phyloP scores from a whole-genome alignment of 768 basidiomycete genomes.

The Agaricus sinodeliciosus region DNA sequence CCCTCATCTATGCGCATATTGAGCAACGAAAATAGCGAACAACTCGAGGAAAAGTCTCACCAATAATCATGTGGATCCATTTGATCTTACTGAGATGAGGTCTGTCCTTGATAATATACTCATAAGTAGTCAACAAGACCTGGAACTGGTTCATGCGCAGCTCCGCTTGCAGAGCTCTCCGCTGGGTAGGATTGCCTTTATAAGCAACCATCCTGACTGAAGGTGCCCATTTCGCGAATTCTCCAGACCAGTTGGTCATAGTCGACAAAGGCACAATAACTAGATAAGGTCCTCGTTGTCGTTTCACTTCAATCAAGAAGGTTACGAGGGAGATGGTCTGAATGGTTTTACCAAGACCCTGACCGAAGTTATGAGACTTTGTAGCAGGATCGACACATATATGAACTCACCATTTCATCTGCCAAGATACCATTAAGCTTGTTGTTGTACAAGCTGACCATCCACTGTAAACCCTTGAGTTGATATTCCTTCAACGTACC shows the following conservation, averaged over 20 bases:
- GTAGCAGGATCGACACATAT: background rate
- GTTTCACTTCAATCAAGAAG: slow-evolving; percentile 88
- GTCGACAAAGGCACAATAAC: slow-evolving; percentile 95
- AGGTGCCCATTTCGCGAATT: slow-evolving; percentile 97
- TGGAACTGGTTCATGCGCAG: slow-evolving; percentile 81
- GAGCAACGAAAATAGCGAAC: slow-evolving; percentile 1
- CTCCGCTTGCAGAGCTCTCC: slow-evolving; percentile 71
- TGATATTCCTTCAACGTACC: slow-evolving; percentile 95
- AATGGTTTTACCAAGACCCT: slow-evolving; percentile 95
- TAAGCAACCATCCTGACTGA: slow-evolving; percentile 73
- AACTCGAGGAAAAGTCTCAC: slow-evolving; percentile 29
- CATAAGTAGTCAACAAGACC: slow-evolving; percentile 90
- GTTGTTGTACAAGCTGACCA: slow-evolving; percentile 98
- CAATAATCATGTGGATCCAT: slow-evolving; percentile 98
- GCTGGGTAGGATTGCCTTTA: slow-evolving; percentile 85
- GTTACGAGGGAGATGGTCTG: slow-evolving; percentile 93
- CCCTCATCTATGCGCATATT: slow-evolving; percentile 64
- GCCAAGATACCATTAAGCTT: slow-evolving; percentile 91
- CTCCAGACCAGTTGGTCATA: slow-evolving; percentile 95
- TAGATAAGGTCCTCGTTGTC: slow-evolving; percentile 89
- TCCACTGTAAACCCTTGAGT: slow-evolving; percentile 94
- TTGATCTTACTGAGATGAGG: slow-evolving; percentile 83
- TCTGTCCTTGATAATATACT: slow-evolving; percentile 98
- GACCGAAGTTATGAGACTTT: slow-evolving; percentile 5
- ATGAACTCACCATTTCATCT: slow-evolving; percentile 74